phyloP scores from a whole-genome alignment of 2,329 filamentous ascomycete genomes.

The Teratosphaeria nubilosa region DNA sequence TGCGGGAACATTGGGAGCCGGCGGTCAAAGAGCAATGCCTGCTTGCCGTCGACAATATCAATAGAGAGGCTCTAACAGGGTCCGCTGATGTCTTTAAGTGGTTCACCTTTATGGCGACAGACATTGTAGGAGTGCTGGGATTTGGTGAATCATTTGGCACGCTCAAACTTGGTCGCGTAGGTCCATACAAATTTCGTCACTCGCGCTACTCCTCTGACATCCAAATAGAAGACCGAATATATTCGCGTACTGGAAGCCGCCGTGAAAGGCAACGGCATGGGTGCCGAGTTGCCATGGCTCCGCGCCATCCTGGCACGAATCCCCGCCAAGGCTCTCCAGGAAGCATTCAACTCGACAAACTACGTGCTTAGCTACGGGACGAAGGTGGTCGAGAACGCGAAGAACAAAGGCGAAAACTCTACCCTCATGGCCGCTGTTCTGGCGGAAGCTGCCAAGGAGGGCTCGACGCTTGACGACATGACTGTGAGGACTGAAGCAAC shows the following conservation, averaged over 20 bases:
- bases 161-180: slow-evolving; percentile 23
- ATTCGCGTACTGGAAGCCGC: slow-evolving; percentile 22
- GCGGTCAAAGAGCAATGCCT: slow-evolving; percentile 22
- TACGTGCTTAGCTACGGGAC: slow-evolving; percentile 15
- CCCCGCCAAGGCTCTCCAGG: slow-evolving; percentile 11
- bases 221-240: slow-evolving; percentile 18
- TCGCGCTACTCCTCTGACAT: neutral
- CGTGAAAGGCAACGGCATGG: slow-evolving; percentile 22
- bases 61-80: slow-evolving; percentile 20
- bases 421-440: slow-evolving; percentile 21
- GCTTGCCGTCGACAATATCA: slow-evolving; percentile 22
- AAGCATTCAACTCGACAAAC: slow-evolving; percentile 13
- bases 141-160: slow-evolving; percentile 33
- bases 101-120: slow-evolving; percentile 32
- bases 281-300: slow-evolving; percentile 23
- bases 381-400: slow-evolving; percentile 17
- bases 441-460: slow-evolving; percentile 17
- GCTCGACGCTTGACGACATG: slow-evolving; percentile 15
- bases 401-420: slow-evolving; percentile 6
- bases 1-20: slow-evolving; percentile 28
- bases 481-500: slow-evolving; percentile 20
- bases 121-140: slow-evolving; percentile 28
- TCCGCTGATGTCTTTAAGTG: slow-evolving; percentile 31
- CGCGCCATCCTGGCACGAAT: slow-evolving; percentile 13
- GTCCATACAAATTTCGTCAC: neutral